Base-by-base conservation (phyloP, 2,329 filamentous ascomycete genomes). In the Cytospora leucostoma region DNA sequence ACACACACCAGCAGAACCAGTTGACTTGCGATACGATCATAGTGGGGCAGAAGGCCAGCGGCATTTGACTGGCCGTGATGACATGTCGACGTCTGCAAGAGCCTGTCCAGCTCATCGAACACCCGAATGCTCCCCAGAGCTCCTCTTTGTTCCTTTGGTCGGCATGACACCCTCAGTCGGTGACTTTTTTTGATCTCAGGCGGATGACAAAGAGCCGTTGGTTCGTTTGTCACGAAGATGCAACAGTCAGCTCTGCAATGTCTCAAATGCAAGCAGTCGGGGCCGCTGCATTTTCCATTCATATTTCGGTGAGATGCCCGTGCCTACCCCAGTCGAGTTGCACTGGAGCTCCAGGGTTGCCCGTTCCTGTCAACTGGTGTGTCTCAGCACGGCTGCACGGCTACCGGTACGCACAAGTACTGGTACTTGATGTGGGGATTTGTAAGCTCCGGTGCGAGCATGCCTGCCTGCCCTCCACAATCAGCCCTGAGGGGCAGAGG, bases 11-110 rank as follows among this genome's bases (percentile, higher is more conserved):
- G 27, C 27, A 27, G 27, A 27, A 27, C 27, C 27, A 27, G 27
- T 27, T 27, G 27, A 27, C 27, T 27, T 27, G 27, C 27, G 2
- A 27, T 27, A 27, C n/a, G 44, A 4, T 10, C 44, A 54, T 7
- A 61, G 49, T 50, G 59, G 38, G 51, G 44, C 6, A 37, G 35
- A 6, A 49, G 32, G 34, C 32, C 37, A 33, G 27, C 27, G 27
- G 27, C 27, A 27, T 11, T 55, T 55, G 59, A 55, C 59, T 50
- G 59, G 59, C 33, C 32, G 12, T 50, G 51, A 55, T 50, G 59
- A 35, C 51, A 61, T 52, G 38, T 61, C 59, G 59, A 61, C 59
- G 15, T 61, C 51, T 61, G 51, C 59, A 52, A 52, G 47, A 51
- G 27, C 58, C 37, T 19, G 44, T 21, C 44, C 44, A 35, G 27